A percentile compares a stretch with the other conserved stretches of the same genome.
Evolutionary conservation across 176 grass and related monocot species (phyloP).

Genomic region (Ensete glaucum): DNA sequence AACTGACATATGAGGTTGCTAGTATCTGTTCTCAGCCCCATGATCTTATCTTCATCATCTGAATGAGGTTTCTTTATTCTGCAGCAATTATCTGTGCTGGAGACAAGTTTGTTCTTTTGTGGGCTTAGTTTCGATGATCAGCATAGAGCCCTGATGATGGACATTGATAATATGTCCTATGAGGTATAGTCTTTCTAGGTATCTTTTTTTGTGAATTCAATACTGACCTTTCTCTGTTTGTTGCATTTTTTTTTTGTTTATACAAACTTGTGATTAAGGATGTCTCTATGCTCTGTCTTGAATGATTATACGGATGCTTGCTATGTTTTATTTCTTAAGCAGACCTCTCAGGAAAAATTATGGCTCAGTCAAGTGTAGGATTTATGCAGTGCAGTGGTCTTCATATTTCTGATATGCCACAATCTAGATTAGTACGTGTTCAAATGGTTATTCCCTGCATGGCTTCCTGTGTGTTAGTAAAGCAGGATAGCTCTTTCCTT

Average conservation of each 20-base stretch:
- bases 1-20: conserved; percentile 56
- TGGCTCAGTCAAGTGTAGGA: neutral
- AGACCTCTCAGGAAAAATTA: no score
- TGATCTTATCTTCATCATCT: neutral
- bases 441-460: no score
- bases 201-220: neutral
- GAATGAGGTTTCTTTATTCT: neutral
- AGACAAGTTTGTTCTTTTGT: conserved; percentile 56
- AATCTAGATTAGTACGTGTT: no score
- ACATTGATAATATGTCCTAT: conserved; percentile 95
- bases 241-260: neutral
- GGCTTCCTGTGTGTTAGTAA: no score
- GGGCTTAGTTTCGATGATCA: conserved; percentile 57
- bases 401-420: neutral
- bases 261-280: neutral
- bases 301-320: neutral
- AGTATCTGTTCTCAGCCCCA: neutral
- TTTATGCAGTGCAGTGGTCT: neutral
- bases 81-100: conserved; percentile 61
- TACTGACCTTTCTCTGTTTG: neutral
- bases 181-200: conserved; percentile 45
- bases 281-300: neutral
- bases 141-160: conserved; percentile 83
- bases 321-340: no score
- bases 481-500: no score